Percentiles rank a stretch among this genome's conserved stretches.
These are phyloP conservation scores for Marasmius fiardii DNA, from an alignment of 1,284 basidiomycete species.

Conservation along the genomic window DNA sequence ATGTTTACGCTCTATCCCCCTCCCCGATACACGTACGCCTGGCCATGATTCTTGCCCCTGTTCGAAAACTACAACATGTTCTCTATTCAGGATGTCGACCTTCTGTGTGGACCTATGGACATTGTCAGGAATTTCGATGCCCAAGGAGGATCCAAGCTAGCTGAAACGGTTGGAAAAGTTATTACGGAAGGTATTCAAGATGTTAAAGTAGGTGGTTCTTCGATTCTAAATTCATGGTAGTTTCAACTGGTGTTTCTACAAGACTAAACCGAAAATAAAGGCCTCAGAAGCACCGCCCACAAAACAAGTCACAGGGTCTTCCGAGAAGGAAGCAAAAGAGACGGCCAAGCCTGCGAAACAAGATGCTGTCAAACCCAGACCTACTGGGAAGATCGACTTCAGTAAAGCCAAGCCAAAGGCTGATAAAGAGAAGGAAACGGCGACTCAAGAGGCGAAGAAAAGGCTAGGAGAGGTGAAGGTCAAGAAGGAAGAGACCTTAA, in stretches of 20 bases:
- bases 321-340: conserved; percentile 24
- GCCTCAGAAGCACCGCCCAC: conserved; percentile 7
- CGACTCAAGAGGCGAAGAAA: conserved; percentile 22
- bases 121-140: conserved; percentile 47
- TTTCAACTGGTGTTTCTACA: conserved; percentile 5
- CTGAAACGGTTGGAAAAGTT: conserved; percentile 48
- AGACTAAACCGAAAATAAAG: conserved; percentile 13
- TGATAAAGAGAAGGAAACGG: conserved; percentile 27
- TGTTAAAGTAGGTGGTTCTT: conserved; percentile 1
- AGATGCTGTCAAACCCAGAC: conserved; percentile 35
- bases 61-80: neutral
- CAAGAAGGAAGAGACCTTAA: conserved; percentile 16
- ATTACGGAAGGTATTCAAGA: conserved; percentile 52
- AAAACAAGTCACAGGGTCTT: conserved; percentile 28
- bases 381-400: conserved; percentile 59
- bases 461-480: conserved; percentile 13
- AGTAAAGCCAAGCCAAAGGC: conserved; percentile 56
- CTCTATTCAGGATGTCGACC: conserved; percentile 55
- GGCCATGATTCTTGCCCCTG: neutral
- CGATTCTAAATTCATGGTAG: conserved; percentile 1
- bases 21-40: conserved; percentile 51
- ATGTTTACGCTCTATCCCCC: conserved; percentile 67
- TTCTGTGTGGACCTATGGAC: conserved; percentile 50
- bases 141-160: conserved; percentile 39
- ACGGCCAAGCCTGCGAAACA: conserved; percentile 15